phyloP scores from a whole-genome alignment of 2,329 filamentous ascomycete genomes.

The Capronia epimyces region DNA sequence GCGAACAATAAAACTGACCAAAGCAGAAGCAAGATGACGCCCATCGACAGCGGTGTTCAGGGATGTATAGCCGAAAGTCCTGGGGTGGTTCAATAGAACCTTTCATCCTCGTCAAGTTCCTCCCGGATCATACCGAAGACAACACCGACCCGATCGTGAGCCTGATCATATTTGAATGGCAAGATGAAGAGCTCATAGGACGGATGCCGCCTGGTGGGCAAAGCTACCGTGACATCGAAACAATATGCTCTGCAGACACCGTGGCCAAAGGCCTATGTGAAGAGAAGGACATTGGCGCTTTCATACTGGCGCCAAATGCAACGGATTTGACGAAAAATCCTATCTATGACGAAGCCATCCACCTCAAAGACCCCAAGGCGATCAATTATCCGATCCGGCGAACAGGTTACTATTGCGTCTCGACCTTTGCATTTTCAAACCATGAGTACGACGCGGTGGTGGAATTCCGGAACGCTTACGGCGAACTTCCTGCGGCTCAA shows the following conservation, averaged over 20 bases:
- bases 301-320: conserved; percentile 72
- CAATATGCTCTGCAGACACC: conserved; percentile 70
- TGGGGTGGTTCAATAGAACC: conserved; percentile 88
- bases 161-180: conserved; percentile 90
- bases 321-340: conserved; percentile 63
- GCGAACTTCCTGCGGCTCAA: conserved; percentile 89
- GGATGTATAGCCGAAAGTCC: conserved; percentile 86
- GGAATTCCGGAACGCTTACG: conserved; percentile 92
- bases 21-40: conserved; percentile 66
- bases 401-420: conserved; percentile 94
- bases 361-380: conserved; percentile 65
- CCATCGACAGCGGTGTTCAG: conserved; percentile 76
- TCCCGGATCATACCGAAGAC: conserved; percentile 50
- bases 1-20: conserved; percentile 7
- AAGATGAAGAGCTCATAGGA: conserved; percentile 73
- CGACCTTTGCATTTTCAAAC: conserved; percentile 64
- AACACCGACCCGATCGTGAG: conserved; percentile 71
- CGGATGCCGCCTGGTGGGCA: conserved; percentile 54
- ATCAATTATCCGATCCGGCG: conserved; percentile 80
- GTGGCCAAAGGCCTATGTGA: conserved; percentile 69
- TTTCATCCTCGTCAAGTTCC: conserved; percentile 79
- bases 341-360: conserved; percentile 73
- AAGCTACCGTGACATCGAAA: conserved; percentile 57
- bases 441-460: conserved; percentile 71
- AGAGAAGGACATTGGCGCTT: conserved; percentile 71